These are phyloP conservation scores for Xylariomycetidae sp. DNA, from an alignment of 2,329 filamentous ascomycete genomes.

Conservation along the genomic window DNA sequence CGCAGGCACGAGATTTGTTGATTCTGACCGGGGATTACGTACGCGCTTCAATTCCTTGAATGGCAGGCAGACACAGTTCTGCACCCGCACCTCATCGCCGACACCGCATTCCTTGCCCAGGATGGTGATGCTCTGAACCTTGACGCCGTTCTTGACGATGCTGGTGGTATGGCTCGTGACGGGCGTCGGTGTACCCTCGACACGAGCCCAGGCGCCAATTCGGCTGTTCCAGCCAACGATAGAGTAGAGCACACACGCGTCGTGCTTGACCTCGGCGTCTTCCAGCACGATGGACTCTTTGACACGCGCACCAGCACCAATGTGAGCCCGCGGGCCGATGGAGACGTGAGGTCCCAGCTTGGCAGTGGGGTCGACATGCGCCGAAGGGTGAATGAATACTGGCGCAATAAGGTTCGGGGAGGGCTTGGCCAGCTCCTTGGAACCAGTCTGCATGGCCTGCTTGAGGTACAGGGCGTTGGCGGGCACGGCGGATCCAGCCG, in stretches of 20 bases:
- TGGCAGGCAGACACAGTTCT: constrained; percentile 96
- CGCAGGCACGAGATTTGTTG: background rate
- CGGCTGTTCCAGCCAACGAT: constrained; percentile 97
- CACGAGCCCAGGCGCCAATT: constrained; percentile 94
- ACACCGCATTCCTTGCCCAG: constrained; percentile 93
- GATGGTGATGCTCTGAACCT: constrained; percentile 98
- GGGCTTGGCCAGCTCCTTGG: constrained; percentile 73
- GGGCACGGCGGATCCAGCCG: constrained; percentile 90
- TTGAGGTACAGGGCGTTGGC: constrained; percentile 96
- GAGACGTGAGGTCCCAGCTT: constrained; percentile 97
- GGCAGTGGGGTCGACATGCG: constrained; percentile 84
- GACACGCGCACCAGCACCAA: constrained; percentile 83
- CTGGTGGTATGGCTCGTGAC: constrained; percentile 85
- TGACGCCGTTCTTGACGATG: constrained; percentile 95
- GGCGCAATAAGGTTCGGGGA: constrained; percentile 85
- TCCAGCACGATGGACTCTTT: constrained; percentile 97
- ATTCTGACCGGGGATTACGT: constrained; percentile 36
- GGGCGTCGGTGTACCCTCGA: constrained; percentile 89
- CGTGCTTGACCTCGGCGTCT: constrained; percentile 92
- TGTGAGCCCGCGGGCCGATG: constrained; percentile 78
- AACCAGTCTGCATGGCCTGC: constrained; percentile 80
- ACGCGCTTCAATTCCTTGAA: constrained; percentile 98
- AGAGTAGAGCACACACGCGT: constrained; percentile 89
- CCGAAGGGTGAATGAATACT: constrained; percentile 91
- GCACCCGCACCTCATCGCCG: constrained; percentile 88